These are phyloP conservation scores for Sclerotinia nivalis DNA, from an alignment of 2,329 filamentous ascomycete genomes.

Conservation along the genomic window DNA sequence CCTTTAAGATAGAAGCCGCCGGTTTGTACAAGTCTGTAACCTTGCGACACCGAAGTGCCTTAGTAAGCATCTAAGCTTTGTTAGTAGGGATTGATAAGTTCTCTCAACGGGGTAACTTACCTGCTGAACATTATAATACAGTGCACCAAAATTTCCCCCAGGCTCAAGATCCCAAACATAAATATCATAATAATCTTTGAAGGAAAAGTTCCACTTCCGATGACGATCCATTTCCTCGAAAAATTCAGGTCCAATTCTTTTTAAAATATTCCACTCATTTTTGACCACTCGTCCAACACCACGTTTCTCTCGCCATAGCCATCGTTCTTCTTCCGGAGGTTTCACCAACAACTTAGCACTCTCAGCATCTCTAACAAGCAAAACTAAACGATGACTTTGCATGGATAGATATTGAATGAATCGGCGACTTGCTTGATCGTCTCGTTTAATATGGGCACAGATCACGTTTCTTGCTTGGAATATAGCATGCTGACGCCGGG, in stretches of 20 bases:
- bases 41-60: slow-evolving; percentile 42
- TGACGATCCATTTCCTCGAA: slow-evolving; percentile 45
- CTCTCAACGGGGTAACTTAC: slow-evolving; percentile 27
- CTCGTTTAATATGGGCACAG: slow-evolving; percentile 47
- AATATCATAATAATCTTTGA: slow-evolving; percentile 48
- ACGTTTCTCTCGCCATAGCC: slow-evolving; percentile 44
- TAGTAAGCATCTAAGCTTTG: slow-evolving; percentile 41
- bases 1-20: slow-evolving; percentile 43
- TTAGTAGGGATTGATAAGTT: slow-evolving; percentile 2
- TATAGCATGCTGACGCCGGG: slow-evolving; percentile 42
- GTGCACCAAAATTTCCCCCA: slow-evolving; percentile 38
- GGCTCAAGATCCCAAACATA: slow-evolving; percentile 46
- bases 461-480: slow-evolving; percentile 46
- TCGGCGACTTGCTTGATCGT: slow-evolving; percentile 45
- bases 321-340: slow-evolving; percentile 44
- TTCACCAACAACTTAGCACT: slow-evolving; percentile 43
- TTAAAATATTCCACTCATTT: slow-evolving; percentile 44
- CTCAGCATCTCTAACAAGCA: slow-evolving; percentile 47
- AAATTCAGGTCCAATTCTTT: slow-evolving; percentile 43
- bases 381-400: slow-evolving; percentile 43
- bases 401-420: slow-evolving; percentile 48
- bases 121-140: slow-evolving; percentile 42
- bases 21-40: slow-evolving; percentile 41
- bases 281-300: slow-evolving; percentile 45
- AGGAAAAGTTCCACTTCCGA: slow-evolving; percentile 45